phyloP scores from a whole-genome alignment of 2,329 filamentous ascomycete genomes.

The Talaromyces sp. region DNA sequence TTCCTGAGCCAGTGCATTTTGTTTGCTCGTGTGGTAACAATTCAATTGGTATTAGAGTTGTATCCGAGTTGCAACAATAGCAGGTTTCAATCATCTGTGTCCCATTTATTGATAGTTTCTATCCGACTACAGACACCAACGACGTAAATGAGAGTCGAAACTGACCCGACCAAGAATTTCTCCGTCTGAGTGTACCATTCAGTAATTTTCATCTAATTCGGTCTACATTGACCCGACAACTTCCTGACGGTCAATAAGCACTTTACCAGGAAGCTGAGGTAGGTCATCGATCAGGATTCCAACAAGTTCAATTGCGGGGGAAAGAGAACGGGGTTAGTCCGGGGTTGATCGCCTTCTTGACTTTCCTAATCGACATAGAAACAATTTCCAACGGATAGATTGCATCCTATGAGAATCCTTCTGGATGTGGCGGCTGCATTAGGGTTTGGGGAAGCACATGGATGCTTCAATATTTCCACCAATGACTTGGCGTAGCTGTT shows the following conservation, averaged over 20 bases:
- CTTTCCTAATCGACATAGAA: slow-evolving; percentile 2
- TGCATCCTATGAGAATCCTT: neutral
- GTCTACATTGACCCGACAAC: slow-evolving; percentile 7
- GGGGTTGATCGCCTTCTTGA: slow-evolving; percentile 6
- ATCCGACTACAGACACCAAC: neutral
- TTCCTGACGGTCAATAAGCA: neutral
- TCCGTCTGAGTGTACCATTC: neutral
- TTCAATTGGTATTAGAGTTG: neutral
- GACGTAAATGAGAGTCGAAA: neutral
- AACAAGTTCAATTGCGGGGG: slow-evolving; percentile 10
- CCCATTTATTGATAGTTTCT: neutral
- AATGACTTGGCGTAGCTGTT: slow-evolving; percentile 12
- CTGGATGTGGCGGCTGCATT: neutral
- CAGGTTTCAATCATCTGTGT: neutral
- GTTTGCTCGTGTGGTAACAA: neutral
- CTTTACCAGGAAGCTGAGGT: neutral
- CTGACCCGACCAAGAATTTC: neutral
- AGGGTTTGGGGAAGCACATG: neutral
- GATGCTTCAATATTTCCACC: slow-evolving; percentile 18
- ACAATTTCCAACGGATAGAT: neutral
- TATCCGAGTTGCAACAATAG: neutral
- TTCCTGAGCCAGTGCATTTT: slow-evolving; percentile 13
- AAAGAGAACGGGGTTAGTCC: neutral
- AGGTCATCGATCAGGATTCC: neutral
- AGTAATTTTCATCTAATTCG: neutral